These are phyloP conservation scores for Lablab purpureus DNA, from an alignment of 306 rosid species.

Conservation along the genomic window DNA sequence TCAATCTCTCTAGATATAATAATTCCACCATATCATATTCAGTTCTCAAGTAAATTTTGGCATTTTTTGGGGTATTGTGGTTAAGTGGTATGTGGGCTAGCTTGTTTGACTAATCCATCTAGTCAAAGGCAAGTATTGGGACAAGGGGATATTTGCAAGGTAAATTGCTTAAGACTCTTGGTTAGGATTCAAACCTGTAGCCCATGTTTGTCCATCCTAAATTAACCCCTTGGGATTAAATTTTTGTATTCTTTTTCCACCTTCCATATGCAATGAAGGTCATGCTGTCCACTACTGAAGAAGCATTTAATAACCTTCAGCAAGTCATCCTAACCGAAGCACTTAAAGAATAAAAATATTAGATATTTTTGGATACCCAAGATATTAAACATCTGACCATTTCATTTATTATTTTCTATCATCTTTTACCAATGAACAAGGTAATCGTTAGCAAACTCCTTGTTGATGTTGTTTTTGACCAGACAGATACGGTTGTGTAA, in stretches of 20 bases:
- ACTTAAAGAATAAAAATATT: slow-evolving; percentile 6
- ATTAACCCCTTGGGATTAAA: not conserved
- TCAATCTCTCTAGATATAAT: not conserved
- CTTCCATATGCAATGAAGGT: not conserved
- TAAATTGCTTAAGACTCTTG: not conserved
- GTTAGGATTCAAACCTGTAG: not conserved
- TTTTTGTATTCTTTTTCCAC: not conserved
- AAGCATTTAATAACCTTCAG: slow-evolving; percentile 11
- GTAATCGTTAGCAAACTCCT: slow-evolving; percentile 11
- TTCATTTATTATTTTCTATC: slow-evolving; percentile 7
- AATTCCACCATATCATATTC: not conserved
- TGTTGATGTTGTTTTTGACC: slow-evolving; percentile 14
- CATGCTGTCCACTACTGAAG: slow-evolving; percentile 5
- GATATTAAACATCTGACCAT: not conserved
- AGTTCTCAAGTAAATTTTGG: not conserved
- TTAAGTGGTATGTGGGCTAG: not conserved
- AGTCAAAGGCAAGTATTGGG: slow-evolving; percentile 11
- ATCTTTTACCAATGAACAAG: not conserved
- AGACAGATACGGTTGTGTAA: slow-evolving; percentile 8
- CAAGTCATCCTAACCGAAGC: slow-evolving; percentile 1
- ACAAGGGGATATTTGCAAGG: not conserved
- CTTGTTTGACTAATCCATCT: not conserved
- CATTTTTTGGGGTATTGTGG: not conserved
- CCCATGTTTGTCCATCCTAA: slow-evolving; percentile 2
- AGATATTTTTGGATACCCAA: not conserved